A percentile compares a stretch with the other conserved stretches of the same genome.
These are phyloP conservation scores for Peronosclerospora sorghi DNA, from an alignment of 352 stramenopile genomes.

Conservation along the genomic window DNA sequence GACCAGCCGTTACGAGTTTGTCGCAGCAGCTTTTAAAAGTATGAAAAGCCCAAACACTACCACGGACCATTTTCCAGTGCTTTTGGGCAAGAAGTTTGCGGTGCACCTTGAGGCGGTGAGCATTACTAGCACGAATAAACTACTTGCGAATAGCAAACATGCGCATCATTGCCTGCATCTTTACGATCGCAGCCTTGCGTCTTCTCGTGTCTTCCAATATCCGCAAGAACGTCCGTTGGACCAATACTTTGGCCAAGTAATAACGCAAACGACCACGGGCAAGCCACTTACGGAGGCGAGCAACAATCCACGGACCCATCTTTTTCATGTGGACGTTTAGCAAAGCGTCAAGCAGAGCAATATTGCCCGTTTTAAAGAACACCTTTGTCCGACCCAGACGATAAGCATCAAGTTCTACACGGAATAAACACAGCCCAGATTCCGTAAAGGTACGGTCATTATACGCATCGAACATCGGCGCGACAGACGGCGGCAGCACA, in stretches of 20 bases:
- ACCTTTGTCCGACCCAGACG: conserved; percentile 84
- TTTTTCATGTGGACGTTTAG: conserved; percentile 86
- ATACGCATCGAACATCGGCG: conserved; percentile 70
- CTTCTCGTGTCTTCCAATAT: conserved; percentile 58
- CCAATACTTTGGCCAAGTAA: conserved; percentile 72
- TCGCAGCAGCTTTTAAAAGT: conserved; percentile 57
- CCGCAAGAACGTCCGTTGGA: conserved; percentile 73
- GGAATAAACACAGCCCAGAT: conserved; percentile 86
- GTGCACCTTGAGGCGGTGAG: conserved; percentile 43
- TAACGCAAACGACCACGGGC: conserved; percentile 79
- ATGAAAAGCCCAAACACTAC: conserved; percentile 47
- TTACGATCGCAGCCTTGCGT: conserved; percentile 63
- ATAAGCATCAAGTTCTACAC: conserved; percentile 77
- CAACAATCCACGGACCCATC: conserved; percentile 80
- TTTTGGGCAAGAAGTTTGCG: conserved; percentile 60
- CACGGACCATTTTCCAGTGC: conserved; percentile 58
- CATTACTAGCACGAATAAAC: conserved; percentile 60
- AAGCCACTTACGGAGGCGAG: conserved; percentile 75
- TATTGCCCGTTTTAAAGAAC: conserved; percentile 89
- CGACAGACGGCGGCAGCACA: too few relatives aligned
- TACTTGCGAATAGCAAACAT: conserved; percentile 81
- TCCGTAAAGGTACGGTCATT: conserved; percentile 82
- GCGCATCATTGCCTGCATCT: conserved; percentile 75
- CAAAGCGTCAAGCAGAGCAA: conserved; percentile 77
- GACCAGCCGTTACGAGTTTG: too few relatives aligned